Base-by-base conservation (phyloP, 495 filamentous ascomycete genomes). In the Hamigera avellanea region DNA sequence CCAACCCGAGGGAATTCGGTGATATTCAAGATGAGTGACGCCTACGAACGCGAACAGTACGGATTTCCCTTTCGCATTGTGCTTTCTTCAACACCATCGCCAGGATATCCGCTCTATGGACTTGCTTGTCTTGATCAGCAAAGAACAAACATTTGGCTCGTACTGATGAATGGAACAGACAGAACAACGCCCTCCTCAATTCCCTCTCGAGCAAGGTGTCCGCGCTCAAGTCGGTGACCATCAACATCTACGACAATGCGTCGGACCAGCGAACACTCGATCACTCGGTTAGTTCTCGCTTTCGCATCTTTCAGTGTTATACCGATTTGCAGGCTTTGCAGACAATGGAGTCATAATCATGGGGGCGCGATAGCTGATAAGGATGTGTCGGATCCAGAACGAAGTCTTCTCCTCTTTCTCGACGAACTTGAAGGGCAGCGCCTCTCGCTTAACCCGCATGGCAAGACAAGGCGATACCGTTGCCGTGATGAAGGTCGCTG, bases 201-300 rank as follows among this genome's bases (percentile, higher is more conserved):
- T 87, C 93, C 49, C 80, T 98, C 15, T 79, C 83, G 12, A 70
- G 72, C 17, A 98, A 98, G 59, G 86, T 95, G 19, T 83, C 83
- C 30, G 85, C 86, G 23, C 73, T 98, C 35, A 87, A 88, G 50
- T 80, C 80, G 45, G 86, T 98, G n/a, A 98, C 91, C n/a, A 77
- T 95, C 30, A 85, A 96, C 63, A 98, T 98, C 54, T 93, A 95
- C 64, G 87, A 95, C 62, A 83, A 87, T 53, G 91, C 91, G 26
- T 73, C 84, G 26, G 75, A 81, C 49, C 88, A 95, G 50, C 75
- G 80, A 35, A 70, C 91, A 18, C 83, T 98, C 40, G 86, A 96
- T 56, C 72, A 75, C 47, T 85, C 83, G 29, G 86, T 93, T 74
- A 13, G 75, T 62, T 35, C 14, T 1, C 17, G 14, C 19, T 38